Evolutionary conservation across 2,329 filamentous ascomycete genomes (phyloP).

Genomic region (Sarocladiaceae sp.): DNA sequence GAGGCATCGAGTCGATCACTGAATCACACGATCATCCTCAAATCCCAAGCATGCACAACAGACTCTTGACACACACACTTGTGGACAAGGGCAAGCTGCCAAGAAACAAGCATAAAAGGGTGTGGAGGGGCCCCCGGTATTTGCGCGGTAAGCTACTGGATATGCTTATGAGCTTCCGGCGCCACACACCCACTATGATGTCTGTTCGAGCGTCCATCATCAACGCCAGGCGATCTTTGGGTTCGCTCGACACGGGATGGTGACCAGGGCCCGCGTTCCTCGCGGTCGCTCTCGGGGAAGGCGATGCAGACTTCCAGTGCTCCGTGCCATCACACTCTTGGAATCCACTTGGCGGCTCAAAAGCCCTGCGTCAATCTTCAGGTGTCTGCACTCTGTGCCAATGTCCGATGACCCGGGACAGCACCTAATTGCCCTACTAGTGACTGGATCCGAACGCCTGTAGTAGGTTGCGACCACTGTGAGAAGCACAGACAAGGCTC

Average conservation of each 20-base stretch:
- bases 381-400: background rate
- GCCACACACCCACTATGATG: conserved; percentile 8
- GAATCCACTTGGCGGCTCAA: conserved; percentile 1
- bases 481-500: background rate
- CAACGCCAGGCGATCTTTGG: conserved; percentile 4
- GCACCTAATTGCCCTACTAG: too few species aligned
- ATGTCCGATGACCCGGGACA: background rate
- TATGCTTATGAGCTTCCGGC: conserved; percentile 9
- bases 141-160: conserved; percentile 9
- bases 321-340: background rate
- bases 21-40: too few species aligned
- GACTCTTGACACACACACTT: too few species aligned
- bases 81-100: too few species aligned
- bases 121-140: conserved; percentile 8
- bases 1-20: too few species aligned
- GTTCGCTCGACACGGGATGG: conserved; percentile 2
- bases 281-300: background rate
- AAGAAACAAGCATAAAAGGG: background rate
- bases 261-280: conserved; percentile 5
- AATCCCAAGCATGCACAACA: background rate
- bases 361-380: background rate
- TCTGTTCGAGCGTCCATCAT: conserved; percentile 2
- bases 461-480: too few species aligned
- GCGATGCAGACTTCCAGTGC: too few species aligned
- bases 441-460: too few species aligned